phyloP scores from a whole-genome alignment of 176 grass and related monocot genomes.

The Raddia distichophylla region DNA sequence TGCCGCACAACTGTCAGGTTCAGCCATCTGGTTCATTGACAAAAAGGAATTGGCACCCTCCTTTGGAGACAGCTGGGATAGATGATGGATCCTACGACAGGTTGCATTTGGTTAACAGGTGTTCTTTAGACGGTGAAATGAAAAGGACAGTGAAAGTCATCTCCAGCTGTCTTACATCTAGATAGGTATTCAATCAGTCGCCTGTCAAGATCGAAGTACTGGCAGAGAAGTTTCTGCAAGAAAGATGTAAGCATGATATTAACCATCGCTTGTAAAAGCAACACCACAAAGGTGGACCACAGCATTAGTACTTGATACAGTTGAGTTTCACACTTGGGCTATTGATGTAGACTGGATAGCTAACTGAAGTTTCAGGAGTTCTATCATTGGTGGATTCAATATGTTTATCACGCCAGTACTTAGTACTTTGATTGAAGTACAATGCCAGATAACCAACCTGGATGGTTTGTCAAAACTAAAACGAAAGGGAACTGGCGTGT shows the following conservation, averaged over 20 bases:
- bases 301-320: slow-evolving; percentile 25
- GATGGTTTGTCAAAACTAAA: slow-evolving; percentile 30
- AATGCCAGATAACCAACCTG: slow-evolving; percentile 18
- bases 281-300: slow-evolving; percentile 37
- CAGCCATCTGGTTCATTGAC: slow-evolving; percentile 12
- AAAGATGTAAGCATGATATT: slow-evolving; percentile 37
- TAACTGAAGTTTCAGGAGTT: slow-evolving; percentile 43
- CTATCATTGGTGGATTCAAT: slow-evolving; percentile 31
- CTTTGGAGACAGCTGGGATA: slow-evolving; percentile 41
- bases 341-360: slow-evolving; percentile 34
- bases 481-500: slow-evolving; percentile 35
- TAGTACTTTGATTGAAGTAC: slow-evolving; percentile 23
- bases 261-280: slow-evolving; percentile 33
- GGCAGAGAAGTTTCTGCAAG: slow-evolving; percentile 94
- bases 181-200: slow-evolving; percentile 82
- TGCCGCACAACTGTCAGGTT: slow-evolving; percentile 41
- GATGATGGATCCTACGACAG: slow-evolving; percentile 43
- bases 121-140: slow-evolving; percentile 45
- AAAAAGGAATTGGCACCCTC: slow-evolving; percentile 39
- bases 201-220: slow-evolving; percentile 91
- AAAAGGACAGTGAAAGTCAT: slow-evolving; percentile 49
- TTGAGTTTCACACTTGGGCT: slow-evolving; percentile 28
- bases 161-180: slow-evolving; percentile 50
- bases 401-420: background rate
- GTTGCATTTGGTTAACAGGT: slow-evolving; percentile 40